Base-by-base conservation (phyloP, 345 rosid genomes). In the Psidium guajava region DNA sequence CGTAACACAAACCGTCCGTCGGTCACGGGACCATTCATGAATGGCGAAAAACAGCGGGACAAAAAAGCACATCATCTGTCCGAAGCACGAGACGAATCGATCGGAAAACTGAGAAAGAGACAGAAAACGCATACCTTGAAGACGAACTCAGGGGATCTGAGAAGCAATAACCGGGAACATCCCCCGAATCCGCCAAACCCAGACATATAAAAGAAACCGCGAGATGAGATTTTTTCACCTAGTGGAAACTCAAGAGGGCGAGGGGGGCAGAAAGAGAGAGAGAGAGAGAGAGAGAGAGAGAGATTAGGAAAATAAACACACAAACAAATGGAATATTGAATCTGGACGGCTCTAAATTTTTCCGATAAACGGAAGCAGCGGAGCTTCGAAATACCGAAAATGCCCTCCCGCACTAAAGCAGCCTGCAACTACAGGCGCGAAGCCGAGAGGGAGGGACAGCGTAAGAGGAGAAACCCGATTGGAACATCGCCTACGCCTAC, bases 271-370 rank as follows among this genome's bases (percentile, higher is more conserved):
- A n/a, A n/a, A n/a, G n/a, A n/a, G n/a, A 42, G 44, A 42, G 82
- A 50, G 52, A 75, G 54, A 84, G 85, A 69, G 47, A 81, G 20
- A 32, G 47, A 28, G 55, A 58, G 27, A 54, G 82, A 1, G 83
- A 15, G 20, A 82, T 52, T 25, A 52, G 58, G 83, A 28, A 20
- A 42, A 50, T 49, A 61, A 61, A 44, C 69, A 51, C 61, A 83
- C 9, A 40, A 61, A 75, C 12, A 44, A 56, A 85, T 85, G 21
- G 10, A 40, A 25, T 36, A 28, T 58, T 20, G 73, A 25, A 83
- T 85, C 82, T 28, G 87, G 87, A 86, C 84, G 85, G 87, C 83
- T 85, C 84, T 74, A 5, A 42, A 59, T 88, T 84, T 83, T 21
- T 32, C 61, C 36, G 52, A 75, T 25, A 51, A 8, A 54, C 83